Percentiles rank a stretch among this genome's conserved stretches.
These are phyloP conservation scores for Pyrenochaeta sp. DNA, from an alignment of 2,329 filamentous ascomycete genomes.

Conservation along the genomic window DNA sequence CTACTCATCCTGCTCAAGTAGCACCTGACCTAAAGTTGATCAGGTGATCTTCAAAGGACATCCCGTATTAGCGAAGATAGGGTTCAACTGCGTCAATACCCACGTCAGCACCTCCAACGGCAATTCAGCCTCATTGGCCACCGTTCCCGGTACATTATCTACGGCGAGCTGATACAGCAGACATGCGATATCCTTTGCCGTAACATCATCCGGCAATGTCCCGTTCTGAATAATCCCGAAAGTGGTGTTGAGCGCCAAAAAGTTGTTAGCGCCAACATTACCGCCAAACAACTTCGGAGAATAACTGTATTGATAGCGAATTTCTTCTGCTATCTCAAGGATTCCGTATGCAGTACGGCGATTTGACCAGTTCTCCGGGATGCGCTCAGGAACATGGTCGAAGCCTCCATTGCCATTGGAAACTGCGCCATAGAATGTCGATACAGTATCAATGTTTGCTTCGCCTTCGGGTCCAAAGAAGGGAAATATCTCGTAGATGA, in stretches of 20 bases:
- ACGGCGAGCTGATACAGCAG: slow-evolving; percentile 56
- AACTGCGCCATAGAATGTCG: slow-evolving; percentile 53
- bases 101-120: slow-evolving; percentile 24
- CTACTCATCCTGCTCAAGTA: too few relatives aligned
- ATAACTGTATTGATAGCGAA: slow-evolving; percentile 52
- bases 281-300: slow-evolving; percentile 57
- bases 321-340: slow-evolving; percentile 49
- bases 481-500: slow-evolving; percentile 56
- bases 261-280: slow-evolving; percentile 50
- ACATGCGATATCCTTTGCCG: slow-evolving; percentile 44
- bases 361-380: slow-evolving; percentile 55
- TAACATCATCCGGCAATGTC: slow-evolving; percentile 39
- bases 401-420: slow-evolving; percentile 49
- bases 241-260: slow-evolving; percentile 45
- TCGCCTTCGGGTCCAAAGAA: slow-evolving; percentile 30
- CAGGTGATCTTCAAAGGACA: slow-evolving; percentile 48
- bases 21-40: not conserved
- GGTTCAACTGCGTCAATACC: slow-evolving; percentile 29
- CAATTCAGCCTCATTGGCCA: slow-evolving; percentile 21
- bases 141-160: slow-evolving; percentile 44
- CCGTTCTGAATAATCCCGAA: slow-evolving; percentile 53
- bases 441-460: slow-evolving; percentile 27
- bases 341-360: slow-evolving; percentile 45
- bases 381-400: slow-evolving; percentile 48
- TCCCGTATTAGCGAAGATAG: slow-evolving; percentile 39